phyloP scores from a whole-genome alignment of 2,329 filamentous ascomycete genomes.

The Colletotrichum phormii region DNA sequence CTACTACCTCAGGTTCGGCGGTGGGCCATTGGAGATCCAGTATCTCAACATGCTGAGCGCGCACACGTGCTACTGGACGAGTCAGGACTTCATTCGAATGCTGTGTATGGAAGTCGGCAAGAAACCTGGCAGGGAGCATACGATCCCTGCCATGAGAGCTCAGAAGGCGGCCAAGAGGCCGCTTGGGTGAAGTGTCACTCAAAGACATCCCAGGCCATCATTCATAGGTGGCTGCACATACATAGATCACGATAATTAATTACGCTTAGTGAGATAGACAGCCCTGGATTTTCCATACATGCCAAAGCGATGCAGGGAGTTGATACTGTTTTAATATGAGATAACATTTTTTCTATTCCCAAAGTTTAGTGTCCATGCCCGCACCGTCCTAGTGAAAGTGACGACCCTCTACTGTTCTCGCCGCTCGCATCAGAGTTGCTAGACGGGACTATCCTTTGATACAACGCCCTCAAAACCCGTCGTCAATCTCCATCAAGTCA shows the following conservation, averaged over 20 bases:
- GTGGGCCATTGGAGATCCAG: slow-evolving; percentile 91
- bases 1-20: slow-evolving; percentile 85
- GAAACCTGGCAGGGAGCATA: slow-evolving; percentile 72
- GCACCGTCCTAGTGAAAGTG: too few species aligned
- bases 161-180: slow-evolving; percentile 60
- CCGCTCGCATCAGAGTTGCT: too few species aligned
- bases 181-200: neutral
- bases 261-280: neutral
- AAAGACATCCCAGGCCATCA: neutral
- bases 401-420: too few species aligned
- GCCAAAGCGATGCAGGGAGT: too few species aligned
- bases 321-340: too few species aligned
- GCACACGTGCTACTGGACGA: slow-evolving; percentile 93
- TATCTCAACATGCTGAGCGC: slow-evolving; percentile 98
- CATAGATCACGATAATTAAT: neutral
- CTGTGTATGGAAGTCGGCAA: slow-evolving; percentile 89
- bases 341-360: too few species aligned
- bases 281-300: neutral
- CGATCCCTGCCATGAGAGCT: slow-evolving; percentile 69
- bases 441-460: neutral
- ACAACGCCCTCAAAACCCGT: slow-evolving; percentile 40
- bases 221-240: neutral
- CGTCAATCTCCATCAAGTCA: slow-evolving; percentile 65
- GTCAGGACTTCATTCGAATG: slow-evolving; percentile 89
- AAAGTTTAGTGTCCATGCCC: too few species aligned